Evolutionary conservation across 306 rosid genomes (phyloP).

Genomic region (Sindora glabra): DNA sequence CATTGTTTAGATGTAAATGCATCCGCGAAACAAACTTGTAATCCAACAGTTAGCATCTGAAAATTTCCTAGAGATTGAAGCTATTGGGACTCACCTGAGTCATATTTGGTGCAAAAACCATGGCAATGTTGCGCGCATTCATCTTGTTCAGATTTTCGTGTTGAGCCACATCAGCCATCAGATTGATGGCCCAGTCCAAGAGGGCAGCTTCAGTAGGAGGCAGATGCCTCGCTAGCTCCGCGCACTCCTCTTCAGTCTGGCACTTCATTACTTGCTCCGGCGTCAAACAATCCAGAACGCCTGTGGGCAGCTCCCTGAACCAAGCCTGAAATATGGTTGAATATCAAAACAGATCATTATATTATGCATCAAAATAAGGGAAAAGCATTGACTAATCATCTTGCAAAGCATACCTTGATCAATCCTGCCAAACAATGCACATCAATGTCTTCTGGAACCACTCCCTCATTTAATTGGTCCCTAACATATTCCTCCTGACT

Average conservation of each 20-base stretch:
- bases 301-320: constrained; percentile 86
- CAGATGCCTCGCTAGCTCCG: constrained; percentile 49
- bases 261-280: constrained; percentile 74
- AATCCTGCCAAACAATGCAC: constrained; percentile 84
- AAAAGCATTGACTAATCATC: no score
- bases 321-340: constrained; percentile 56
- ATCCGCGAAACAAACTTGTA: no score
- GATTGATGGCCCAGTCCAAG: constrained; percentile 85
- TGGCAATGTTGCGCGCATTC: constrained; percentile 80
- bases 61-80: no score
- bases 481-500: constrained; percentile 80
- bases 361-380: no score
- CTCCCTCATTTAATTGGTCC: constrained; percentile 68
- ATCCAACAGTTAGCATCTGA: no score
- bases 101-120: constrained; percentile 99
- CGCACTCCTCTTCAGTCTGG: constrained; percentile 68
- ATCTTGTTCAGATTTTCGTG: constrained; percentile 75
- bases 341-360: constrained; percentile 13
- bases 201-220: constrained; percentile 70
- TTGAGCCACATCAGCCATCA: constrained; percentile 88
- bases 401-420: constrained; percentile 75
- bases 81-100: constrained; percentile 54
- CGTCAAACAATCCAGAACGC: constrained; percentile 62
- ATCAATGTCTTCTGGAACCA: constrained; percentile 71
- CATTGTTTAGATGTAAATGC: no score